These are phyloP conservation scores for Xylaria telfairii DNA, from an alignment of 495 filamentous ascomycete species.

Conservation along the genomic window DNA sequence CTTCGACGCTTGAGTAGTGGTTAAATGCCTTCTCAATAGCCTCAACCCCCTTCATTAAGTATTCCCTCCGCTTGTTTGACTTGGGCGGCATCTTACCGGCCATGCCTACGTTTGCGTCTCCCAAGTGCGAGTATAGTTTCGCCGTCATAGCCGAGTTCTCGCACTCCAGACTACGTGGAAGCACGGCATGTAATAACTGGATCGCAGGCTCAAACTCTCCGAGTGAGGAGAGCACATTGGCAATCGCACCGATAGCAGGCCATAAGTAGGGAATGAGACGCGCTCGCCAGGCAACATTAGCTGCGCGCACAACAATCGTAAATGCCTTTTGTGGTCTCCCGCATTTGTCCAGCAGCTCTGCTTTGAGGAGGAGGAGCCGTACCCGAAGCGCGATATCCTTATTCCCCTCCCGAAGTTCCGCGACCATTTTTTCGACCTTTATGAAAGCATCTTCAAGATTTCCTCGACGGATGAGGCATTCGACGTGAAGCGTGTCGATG, in stretches of 20 bases:
- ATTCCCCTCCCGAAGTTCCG: conserved; percentile 68
- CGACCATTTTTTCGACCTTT: conserved; percentile 70
- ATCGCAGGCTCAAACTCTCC: conserved; percentile 76
- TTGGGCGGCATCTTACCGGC: conserved; percentile 59
- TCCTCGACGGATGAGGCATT: conserved; percentile 68
- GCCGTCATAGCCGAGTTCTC: conserved; percentile 70
- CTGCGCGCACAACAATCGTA: conserved; percentile 80
- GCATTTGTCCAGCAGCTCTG: conserved; percentile 69
- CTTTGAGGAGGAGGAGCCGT: conserved; percentile 77
- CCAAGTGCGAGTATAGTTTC: conserved; percentile 74
- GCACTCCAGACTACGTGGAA: conserved; percentile 84
- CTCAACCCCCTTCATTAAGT: conserved; percentile 67
- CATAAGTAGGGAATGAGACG: conserved; percentile 76
- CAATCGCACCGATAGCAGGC: conserved; percentile 73
- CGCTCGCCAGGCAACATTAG: conserved; percentile 74
- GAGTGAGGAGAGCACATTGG: conserved; percentile 71
- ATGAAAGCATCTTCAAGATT: conserved; percentile 68
- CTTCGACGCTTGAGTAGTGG: conserved; percentile 75
- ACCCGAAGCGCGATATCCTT: conserved; percentile 79
- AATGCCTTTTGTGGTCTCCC: conserved; percentile 83
- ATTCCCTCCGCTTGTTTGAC: conserved; percentile 57
- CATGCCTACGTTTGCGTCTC: conserved; percentile 83
- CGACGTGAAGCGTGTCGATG: conserved; percentile 72
- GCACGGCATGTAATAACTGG: conserved; percentile 70
- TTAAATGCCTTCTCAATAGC: conserved; percentile 69